Evolutionary conservation across 495 filamentous ascomycete species (phyloP).

Genomic region (Apiosordaria backusii): DNA sequence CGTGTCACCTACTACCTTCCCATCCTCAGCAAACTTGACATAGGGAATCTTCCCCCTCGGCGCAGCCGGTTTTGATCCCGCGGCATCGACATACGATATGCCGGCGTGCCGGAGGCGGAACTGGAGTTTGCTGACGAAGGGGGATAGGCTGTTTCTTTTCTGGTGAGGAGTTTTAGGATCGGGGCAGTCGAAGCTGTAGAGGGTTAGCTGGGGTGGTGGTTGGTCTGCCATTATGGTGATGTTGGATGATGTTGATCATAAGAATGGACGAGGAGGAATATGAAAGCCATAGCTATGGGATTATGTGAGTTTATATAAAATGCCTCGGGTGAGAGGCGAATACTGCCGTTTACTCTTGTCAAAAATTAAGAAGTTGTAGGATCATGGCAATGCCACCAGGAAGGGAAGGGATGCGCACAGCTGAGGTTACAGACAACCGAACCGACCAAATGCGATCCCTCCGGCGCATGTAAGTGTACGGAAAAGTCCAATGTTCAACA

Average conservation of each 20-base stretch:
- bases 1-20: slow-evolving; percentile 40
- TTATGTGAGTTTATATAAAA: no score
- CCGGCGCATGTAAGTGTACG: no score
- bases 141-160: slow-evolving; percentile 46
- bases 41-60: slow-evolving; percentile 57
- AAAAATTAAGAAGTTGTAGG: no score
- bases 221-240: not conserved
- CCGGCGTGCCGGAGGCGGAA: slow-evolving; percentile 49
- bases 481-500: not conserved
- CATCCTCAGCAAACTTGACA: slow-evolving; percentile 25
- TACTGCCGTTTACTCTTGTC: no score
- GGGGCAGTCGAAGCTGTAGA: slow-evolving; percentile 19
- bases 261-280: no score
- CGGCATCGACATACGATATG: slow-evolving; percentile 41
- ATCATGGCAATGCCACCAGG: no score
- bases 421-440: no score
- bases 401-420: no score
- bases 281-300: no score
- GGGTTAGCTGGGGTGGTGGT: slow-evolving; percentile 14
- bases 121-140: slow-evolving; percentile 57
- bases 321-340: no score
- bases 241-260: not conserved
- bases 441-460: no score
- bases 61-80: slow-evolving; percentile 36
- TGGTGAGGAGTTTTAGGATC: not conserved